Evolutionary conservation across 345 rosid species (phyloP).

Genomic region (Lenwebbia sp.): DNA sequence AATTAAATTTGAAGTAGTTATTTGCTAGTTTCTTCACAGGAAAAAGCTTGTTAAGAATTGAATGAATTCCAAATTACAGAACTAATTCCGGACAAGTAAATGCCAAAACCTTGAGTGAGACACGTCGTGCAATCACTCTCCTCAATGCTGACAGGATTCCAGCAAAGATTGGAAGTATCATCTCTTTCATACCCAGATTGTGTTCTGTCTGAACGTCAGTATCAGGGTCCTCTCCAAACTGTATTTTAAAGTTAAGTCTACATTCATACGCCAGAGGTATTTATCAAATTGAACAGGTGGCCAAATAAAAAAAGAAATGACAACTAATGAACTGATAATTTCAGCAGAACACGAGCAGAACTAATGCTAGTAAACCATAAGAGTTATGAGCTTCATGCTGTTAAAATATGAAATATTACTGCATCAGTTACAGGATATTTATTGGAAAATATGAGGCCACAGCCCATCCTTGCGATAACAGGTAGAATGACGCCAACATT

Average conservation of each 20-base stretch:
- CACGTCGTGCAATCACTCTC: slow-evolving; percentile 90
- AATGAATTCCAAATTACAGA: neutral
- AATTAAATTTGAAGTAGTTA: neutral
- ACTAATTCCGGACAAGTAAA: neutral
- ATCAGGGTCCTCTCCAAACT: slow-evolving; percentile 39
- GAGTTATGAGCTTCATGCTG: neutral
- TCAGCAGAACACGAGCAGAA: neutral
- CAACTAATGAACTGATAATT: neutral
- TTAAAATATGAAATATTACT: neutral
- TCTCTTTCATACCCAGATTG: slow-evolving; percentile 57
- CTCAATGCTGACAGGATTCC: slow-evolving; percentile 92
- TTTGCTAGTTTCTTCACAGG: neutral
- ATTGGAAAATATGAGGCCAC: slow-evolving; percentile 73
- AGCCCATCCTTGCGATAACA: slow-evolving; percentile 97
- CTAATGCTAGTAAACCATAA: neutral
- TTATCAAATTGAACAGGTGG: neutral
- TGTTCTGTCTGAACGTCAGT: slow-evolving; percentile 40
- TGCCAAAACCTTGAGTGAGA: slow-evolving; percentile 73
- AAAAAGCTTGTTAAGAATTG: neutral
- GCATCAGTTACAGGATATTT: slow-evolving; percentile 52
- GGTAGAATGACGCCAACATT: slow-evolving; percentile 74
- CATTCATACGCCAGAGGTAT: slow-evolving; percentile 9
- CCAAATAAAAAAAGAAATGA: neutral
- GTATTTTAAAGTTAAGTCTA: slow-evolving; percentile 52
- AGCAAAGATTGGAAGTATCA: slow-evolving; percentile 76